These are phyloP conservation scores for Cairneyella variabilis DNA, from an alignment of 495 filamentous ascomycete genomes.

Conservation along the genomic window DNA sequence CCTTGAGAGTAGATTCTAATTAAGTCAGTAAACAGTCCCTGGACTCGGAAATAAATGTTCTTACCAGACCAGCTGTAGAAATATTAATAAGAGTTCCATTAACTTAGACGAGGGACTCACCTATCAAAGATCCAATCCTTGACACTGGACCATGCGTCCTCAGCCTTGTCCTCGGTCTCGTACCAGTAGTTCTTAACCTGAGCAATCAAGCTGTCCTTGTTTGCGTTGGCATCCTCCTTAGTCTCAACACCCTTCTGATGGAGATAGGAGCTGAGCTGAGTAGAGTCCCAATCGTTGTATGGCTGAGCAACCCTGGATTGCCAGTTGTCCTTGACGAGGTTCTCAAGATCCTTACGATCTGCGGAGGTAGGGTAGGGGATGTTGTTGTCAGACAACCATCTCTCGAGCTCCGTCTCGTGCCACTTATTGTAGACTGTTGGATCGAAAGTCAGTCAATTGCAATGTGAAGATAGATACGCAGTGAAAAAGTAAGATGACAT, in stretches of 20 bases:
- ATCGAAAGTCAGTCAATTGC: neutral
- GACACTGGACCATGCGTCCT: conserved; percentile 63
- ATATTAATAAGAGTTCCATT: conserved; percentile 23
- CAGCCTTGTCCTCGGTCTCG: conserved; percentile 68
- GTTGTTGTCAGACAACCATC: conserved; percentile 93
- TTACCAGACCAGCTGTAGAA: conserved; percentile 57
- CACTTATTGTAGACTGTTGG: conserved; percentile 93
- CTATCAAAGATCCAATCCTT: conserved; percentile 94
- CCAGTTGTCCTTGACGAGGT: conserved; percentile 87
- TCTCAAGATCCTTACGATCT: conserved; percentile 83
- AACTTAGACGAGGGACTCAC: conserved; percentile 48
- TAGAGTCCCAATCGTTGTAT: conserved; percentile 68
- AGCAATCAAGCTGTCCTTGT: conserved; percentile 61
- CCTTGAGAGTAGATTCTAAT: conserved; percentile 76
- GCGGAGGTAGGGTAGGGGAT: conserved; percentile 80
- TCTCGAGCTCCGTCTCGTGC: conserved; percentile 96
- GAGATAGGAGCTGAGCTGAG: conserved; percentile 62
- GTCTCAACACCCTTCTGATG: conserved; percentile 63
- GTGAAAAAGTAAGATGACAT: neutral
- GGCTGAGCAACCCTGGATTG: conserved; percentile 59
- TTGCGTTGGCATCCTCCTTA: conserved; percentile 56
- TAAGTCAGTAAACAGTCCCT: conserved; percentile 5
- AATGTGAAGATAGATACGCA: neutral
- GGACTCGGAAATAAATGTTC: neutral
- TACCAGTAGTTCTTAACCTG: conserved; percentile 71